Conservation (phyloP, 257 asterid genomes). For the Salvia hispanica region DNA sequence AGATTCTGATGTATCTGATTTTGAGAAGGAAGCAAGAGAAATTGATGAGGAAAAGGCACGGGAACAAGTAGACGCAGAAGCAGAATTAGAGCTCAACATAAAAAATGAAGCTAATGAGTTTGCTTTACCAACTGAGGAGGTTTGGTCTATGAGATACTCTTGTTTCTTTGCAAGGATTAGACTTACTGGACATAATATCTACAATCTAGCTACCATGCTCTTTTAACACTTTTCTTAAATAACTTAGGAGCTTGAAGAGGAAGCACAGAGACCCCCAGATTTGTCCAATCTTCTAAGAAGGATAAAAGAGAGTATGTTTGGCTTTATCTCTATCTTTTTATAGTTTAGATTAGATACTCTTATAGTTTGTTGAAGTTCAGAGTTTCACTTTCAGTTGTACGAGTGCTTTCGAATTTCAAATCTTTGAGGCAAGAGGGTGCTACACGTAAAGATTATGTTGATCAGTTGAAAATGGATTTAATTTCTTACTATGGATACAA, state of each 20-base stretch:
- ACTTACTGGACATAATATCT: not conserved
- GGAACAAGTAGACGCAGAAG: slow-evolving; percentile 54
- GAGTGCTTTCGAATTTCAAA: slow-evolving; percentile 76
- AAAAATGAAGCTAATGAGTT: slow-evolving; percentile 75
- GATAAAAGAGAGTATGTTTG: slow-evolving; percentile 78
- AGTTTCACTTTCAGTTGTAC: slow-evolving; percentile 63
- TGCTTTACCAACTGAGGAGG: slow-evolving; percentile 80
- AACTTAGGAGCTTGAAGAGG: slow-evolving; percentile 83
- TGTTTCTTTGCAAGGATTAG: slow-evolving; percentile 8
- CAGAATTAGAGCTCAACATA: slow-evolving; percentile 62
- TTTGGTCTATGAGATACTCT: slow-evolving; percentile 30
- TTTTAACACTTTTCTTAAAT: slow-evolving; percentile 17
- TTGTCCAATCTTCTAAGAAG: slow-evolving; percentile 75
- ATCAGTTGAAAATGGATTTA: slow-evolving; percentile 73
- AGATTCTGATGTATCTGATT: slow-evolving; percentile 65
- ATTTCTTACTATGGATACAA: slow-evolving; percentile 85
- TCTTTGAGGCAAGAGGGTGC: slow-evolving; percentile 75
- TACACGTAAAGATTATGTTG: slow-evolving; percentile 70
- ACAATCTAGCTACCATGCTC: not conserved
- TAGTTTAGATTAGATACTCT: slow-evolving; percentile 23
- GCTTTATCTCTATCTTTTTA: not conserved
- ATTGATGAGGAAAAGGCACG: slow-evolving; percentile 53
- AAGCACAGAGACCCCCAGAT: slow-evolving; percentile 79
- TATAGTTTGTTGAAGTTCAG: slow-evolving; percentile 15
- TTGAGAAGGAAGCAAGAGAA: slow-evolving; percentile 53